phyloP scores from a whole-genome alignment of 768 basidiomycete species.

The Strobilomyces echinocephalus region DNA sequence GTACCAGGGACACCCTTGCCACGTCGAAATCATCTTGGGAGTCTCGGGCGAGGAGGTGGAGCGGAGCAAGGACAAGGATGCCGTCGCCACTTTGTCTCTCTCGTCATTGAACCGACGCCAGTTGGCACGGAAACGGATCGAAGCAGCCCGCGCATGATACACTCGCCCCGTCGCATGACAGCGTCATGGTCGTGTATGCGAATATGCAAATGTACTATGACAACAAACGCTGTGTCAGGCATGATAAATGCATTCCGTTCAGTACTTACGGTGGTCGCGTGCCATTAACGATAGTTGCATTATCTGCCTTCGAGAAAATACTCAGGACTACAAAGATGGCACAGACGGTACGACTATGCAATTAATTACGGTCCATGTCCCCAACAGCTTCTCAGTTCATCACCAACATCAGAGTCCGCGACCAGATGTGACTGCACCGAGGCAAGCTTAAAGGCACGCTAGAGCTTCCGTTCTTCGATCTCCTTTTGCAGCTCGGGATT shows the following conservation, averaged over 20 bases:
- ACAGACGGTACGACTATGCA: no score
- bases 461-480: no score
- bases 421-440: no score
- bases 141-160: slow-evolving; percentile 64
- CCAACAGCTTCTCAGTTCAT: no score
- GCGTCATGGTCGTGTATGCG: slow-evolving; percentile 25
- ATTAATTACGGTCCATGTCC: no score
- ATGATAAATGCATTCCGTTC: background rate
- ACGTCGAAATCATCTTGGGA: slow-evolving; percentile 90
- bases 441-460: no score
- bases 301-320: no score
- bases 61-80: slow-evolving; percentile 82
- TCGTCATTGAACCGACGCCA: slow-evolving; percentile 79
- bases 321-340: no score
- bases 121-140: slow-evolving; percentile 81
- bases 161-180: slow-evolving; percentile 12
- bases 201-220: slow-evolving; percentile 30
- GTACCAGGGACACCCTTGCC: slow-evolving; percentile 96
- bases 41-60: slow-evolving; percentile 80
- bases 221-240: background rate
- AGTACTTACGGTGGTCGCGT: background rate
- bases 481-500: no score
- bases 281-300: no score
- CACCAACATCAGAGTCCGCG: no score
- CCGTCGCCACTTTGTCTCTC: slow-evolving; percentile 44